Evolutionary conservation across 495 filamentous ascomycete genomes (phyloP), one percentile per base, ranked within the genome.

Genomic region (Bombardia bombarda): DNA sequence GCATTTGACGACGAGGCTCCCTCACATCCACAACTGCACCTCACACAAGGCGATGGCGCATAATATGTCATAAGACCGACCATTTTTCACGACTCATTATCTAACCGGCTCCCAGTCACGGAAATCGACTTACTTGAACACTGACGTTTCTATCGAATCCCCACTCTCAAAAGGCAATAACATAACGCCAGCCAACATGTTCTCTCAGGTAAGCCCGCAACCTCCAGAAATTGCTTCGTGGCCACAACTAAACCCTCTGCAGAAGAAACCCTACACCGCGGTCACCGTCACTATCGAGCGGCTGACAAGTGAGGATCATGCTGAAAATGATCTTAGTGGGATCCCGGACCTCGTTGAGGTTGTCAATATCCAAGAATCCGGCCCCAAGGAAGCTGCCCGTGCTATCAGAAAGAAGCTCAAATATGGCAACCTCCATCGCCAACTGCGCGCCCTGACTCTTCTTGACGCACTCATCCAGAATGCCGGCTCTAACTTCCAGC

Each of bases 391-490:
- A 68, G 89, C 89, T 38, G 86, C 88, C 47, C 79, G 93, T 59
- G 90, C 93, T 17, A 77, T 97, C 52, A 78, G 93, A 36, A 99
- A 97, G 80, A 97, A 99, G 70, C 77, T 99, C 76, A 97, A 97
- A 65, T 99, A 99, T 61, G 93, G 93, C 41, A 95, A 78, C 50
- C 68, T 90, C 16, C 90, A 97, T 58, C 82, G 87, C 14, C 93
- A 97, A 60, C 72, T 99, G 5, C 80, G 93, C 32, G 85, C 93
- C 41, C 76, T 99, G 30, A 84, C 83, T 8, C 83, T 99, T 22
- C 80, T 99, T 3, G 92, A 99, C 60, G 89, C 84, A 33, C 70
- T 97, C 19, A 93, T 99, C 23, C 86, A 95, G 55, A 99, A 97
- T 67, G 88, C 87, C 14, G 90, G 90, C 3, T 75, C 84, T 10